phyloP scores from a whole-genome alignment of 2,329 filamentous ascomycete genomes.

The Thielaviopsis musarum region DNA sequence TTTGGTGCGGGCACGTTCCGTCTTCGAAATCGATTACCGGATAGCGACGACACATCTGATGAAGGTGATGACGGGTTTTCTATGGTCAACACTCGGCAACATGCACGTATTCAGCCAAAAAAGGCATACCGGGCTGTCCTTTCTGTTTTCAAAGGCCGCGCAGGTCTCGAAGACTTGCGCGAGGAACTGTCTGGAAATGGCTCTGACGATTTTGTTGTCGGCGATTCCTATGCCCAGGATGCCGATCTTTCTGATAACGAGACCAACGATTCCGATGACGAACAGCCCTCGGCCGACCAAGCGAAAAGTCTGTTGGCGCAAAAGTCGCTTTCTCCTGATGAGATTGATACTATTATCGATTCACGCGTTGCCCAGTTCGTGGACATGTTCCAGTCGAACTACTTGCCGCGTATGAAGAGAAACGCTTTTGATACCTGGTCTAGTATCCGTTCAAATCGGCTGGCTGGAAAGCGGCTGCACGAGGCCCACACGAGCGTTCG shows the following conservation, averaged over 20 bases:
- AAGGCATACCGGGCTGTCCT: conserved; percentile 27
- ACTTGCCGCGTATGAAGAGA: conserved; percentile 5
- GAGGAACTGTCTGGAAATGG: conserved; percentile 8
- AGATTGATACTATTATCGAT: conserved; percentile 8
- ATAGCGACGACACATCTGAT: conserved; percentile 10
- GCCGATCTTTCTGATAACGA: conserved; percentile 18
- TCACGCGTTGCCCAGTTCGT: conserved; percentile 5
- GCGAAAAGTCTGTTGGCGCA: conserved; percentile 31
- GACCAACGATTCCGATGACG: conserved; percentile 26
- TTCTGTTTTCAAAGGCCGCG: conserved; percentile 19
- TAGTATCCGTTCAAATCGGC: background rate
- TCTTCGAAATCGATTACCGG: conserved; percentile 4
- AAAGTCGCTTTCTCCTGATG: conserved; percentile 4
- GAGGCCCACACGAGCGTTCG: conserved; percentile 26
- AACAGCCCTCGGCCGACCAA: conserved; percentile 24
- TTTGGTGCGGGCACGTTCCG: conserved; percentile 9
- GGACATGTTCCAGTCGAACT: conserved; percentile 3
- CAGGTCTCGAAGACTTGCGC: conserved; percentile 12
- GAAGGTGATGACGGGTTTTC: conserved; percentile 16
- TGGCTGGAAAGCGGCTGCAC: conserved; percentile 23
- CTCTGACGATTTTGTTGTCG: conserved; percentile 10
- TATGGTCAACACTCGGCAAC: conserved; percentile 14
- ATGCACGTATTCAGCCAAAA: conserved; percentile 27
- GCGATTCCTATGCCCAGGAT: conserved; percentile 13
- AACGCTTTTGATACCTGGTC: conserved; percentile 11